These are phyloP conservation scores for Neonectria neomacrospora DNA, from an alignment of 2,329 filamentous ascomycete genomes.

Conservation along the genomic window DNA sequence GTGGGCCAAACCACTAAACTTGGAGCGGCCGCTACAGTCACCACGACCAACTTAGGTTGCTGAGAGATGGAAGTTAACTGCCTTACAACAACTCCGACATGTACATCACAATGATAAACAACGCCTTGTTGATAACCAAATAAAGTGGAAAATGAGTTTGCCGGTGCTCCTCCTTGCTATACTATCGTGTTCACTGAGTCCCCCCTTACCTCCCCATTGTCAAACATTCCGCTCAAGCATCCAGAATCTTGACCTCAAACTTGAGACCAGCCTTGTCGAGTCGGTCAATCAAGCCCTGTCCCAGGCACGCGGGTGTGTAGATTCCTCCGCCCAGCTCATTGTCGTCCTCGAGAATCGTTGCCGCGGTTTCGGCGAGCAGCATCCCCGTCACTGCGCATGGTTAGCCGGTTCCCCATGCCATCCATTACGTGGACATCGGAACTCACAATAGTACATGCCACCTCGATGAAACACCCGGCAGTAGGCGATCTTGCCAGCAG, in stretches of 20 bases:
- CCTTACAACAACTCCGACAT: too few relatives aligned
- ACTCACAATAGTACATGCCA: constrained; percentile 73
- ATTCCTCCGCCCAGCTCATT: constrained; percentile 72
- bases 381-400: constrained; percentile 68
- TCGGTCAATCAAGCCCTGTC: constrained; percentile 73
- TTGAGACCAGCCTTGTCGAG: constrained; percentile 70
- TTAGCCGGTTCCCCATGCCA: constrained; percentile 12
- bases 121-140: too few relatives aligned
- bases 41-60: constrained; percentile 11
- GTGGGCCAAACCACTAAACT: constrained; percentile 26
- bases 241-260: constrained; percentile 63
- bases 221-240: constrained; percentile 26
- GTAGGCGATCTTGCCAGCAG: constrained; percentile 60
- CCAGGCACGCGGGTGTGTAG: constrained; percentile 77
- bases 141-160: too few relatives aligned
- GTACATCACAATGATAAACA: too few relatives aligned
- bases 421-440: background rate
- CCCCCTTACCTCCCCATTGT: background rate
- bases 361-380: constrained; percentile 71
- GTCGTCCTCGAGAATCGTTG: constrained; percentile 72
- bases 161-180: too few relatives aligned
- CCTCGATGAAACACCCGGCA: constrained; percentile 67
- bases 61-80: too few relatives aligned
- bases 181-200: too few relatives aligned
- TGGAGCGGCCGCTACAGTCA: constrained; percentile 18